Base-by-base conservation (phyloP, 148 eudicot genomes). In the Vaccinium corymbosum region DNA sequence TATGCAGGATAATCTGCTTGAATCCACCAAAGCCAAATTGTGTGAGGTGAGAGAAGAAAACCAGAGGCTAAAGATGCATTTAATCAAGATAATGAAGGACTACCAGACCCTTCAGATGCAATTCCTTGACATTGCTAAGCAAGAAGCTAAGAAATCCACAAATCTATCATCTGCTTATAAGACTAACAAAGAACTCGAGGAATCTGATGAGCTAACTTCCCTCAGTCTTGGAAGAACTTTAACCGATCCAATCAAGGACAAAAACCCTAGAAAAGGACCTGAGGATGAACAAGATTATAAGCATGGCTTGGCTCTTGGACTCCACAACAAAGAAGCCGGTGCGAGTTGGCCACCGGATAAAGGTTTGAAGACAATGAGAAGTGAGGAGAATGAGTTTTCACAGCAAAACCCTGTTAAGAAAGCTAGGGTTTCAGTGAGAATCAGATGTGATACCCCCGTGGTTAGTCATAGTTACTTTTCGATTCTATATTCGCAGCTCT, bases 351-450 rank as follows among this genome's bases (percentile, higher is more conserved):
- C 90, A 6, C 82, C 89, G 1, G 80, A 79, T 19, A 89, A 87
- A 17, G 35, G 3, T 82, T 46, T 19, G 13, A 90, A 84, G 84
- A 86, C 85, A 77, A 75, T 3, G 79, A 88, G 87, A 85, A 88
- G 81, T 66, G 92, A 82, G 25, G 93, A 89, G 14, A 93, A 92
- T 38, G 98, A 92, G 8, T 85, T 87, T 81, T 85, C 84, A 11
- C 93, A 86, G 38, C 95, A 91, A 61, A 93, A 94, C 81, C 94
- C 94, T 62, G 79, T 89, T 73, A 95, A 94, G 89, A 90, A 90
- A 86, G 93, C 97, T 81, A 91, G 97, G 88, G 97, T 95, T 87
- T 95, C 98, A 46, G 95, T 95, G 5, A 87, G 95, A 90, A 92
- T 90, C 72, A 87, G 95, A 85, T 95, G 98, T 77, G 97, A 95